These are phyloP conservation scores for Hypoxylon rubiginosum DNA, from an alignment of 2,329 filamentous ascomycete species.

Conservation along the genomic window DNA sequence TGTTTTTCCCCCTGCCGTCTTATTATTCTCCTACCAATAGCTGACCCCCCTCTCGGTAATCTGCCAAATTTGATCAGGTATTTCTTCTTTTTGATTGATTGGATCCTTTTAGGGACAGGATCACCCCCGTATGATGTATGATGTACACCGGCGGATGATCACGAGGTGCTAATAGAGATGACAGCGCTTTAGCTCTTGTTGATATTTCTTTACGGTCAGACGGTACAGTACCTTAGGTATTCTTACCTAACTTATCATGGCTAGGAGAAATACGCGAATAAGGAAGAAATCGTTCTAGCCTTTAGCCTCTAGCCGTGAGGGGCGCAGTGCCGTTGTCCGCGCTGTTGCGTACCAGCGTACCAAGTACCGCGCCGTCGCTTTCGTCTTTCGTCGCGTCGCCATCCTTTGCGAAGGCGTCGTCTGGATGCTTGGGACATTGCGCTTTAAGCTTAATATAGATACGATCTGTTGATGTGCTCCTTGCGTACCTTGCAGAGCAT, in stretches of 20 bases:
- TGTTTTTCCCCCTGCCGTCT: slow-evolving; percentile 21
- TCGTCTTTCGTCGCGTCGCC: slow-evolving; percentile 21
- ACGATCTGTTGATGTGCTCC: slow-evolving; percentile 22
- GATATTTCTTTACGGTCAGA: not conserved
- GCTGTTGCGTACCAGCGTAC: slow-evolving; percentile 4
- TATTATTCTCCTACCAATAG: slow-evolving; percentile 35
- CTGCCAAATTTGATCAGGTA: slow-evolving; percentile 39
- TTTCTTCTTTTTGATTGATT: slow-evolving; percentile 27
- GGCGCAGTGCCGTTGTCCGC: slow-evolving; percentile 19
- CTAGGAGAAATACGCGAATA: slow-evolving; percentile 8
- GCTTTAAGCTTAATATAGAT: slow-evolving; percentile 31
- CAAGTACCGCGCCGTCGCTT: slow-evolving; percentile 19
- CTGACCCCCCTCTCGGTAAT: slow-evolving; percentile 35
- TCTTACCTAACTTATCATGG: slow-evolving; percentile 11
- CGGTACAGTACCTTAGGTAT: not conserved
- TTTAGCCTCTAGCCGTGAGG: not conserved
- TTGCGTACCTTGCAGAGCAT: slow-evolving; percentile 20
- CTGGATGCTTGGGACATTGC: slow-evolving; percentile 33
- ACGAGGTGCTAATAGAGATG: slow-evolving; percentile 25
- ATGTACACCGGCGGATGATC: slow-evolving; percentile 23
- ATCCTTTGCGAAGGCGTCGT: slow-evolving; percentile 13
- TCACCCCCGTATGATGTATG: slow-evolving; percentile 19
- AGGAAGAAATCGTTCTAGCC: not conserved
- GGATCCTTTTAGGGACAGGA: slow-evolving; percentile 23
- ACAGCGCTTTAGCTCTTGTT: slow-evolving; percentile 13